phyloP scores from a whole-genome alignment of 1,284 basidiomycete species.

The Ustilago crameri region DNA sequence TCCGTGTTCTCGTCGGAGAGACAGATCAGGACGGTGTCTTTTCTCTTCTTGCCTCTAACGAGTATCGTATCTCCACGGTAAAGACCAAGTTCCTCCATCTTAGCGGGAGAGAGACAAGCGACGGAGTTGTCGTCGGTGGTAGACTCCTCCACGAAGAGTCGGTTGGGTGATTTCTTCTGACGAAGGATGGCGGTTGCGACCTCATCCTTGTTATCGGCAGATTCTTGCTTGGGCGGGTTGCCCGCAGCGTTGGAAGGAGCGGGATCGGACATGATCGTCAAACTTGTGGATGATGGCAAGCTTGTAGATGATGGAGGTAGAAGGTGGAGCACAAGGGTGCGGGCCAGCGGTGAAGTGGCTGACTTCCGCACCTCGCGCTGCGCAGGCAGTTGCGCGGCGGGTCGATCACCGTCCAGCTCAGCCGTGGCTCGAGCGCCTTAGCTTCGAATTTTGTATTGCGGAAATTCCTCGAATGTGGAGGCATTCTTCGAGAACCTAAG shows the following conservation, averaged over 20 bases:
- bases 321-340: background rate
- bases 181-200: constrained; percentile 66
- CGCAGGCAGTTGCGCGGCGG: constrained; percentile 11
- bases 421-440: constrained; percentile 8
- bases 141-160: constrained; percentile 67
- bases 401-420: constrained; percentile 17
- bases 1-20: constrained; percentile 94
- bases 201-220: constrained; percentile 59
- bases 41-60: constrained; percentile 84
- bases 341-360: background rate
- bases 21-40: constrained; percentile 90
- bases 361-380: background rate
- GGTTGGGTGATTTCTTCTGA: constrained; percentile 63
- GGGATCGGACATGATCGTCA: constrained; percentile 46
- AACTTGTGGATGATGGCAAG: too few species aligned
- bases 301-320: background rate
- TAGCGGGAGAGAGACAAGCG: constrained; percentile 91
- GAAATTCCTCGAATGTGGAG: constrained; percentile 2
- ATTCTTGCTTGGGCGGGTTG: constrained; percentile 24
- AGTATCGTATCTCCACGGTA: constrained; percentile 87
- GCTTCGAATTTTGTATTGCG: background rate
- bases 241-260: constrained; percentile 31
- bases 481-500: background rate
- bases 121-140: constrained; percentile 73
- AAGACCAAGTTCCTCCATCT: constrained; percentile 92